Evolutionary conservation across 2,329 filamentous ascomycete genomes (phyloP).

Genomic region (Claviceps arundinis): DNA sequence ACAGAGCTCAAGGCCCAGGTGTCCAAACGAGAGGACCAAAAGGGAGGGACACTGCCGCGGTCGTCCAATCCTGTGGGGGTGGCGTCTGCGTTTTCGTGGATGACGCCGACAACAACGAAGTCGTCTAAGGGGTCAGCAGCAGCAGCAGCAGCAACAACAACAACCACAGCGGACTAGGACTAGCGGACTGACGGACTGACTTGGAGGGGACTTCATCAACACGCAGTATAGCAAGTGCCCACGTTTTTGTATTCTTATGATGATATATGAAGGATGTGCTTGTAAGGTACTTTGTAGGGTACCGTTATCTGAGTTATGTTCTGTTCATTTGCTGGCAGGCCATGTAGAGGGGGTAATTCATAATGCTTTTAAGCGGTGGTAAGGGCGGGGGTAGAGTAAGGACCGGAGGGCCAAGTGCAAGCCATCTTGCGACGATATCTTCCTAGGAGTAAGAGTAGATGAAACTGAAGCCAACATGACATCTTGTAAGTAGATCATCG

Average conservation of each 20-base stretch:
- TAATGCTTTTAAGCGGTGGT: background rate
- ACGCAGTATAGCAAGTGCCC: background rate
- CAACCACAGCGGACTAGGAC: background rate
- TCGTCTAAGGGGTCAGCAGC: conserved; percentile 21
- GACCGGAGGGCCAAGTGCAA: too few relatives aligned
- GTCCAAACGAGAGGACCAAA: conserved; percentile 22
- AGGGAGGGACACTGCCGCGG: conserved; percentile 32
- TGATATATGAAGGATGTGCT: background rate
- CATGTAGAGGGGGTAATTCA: background rate
- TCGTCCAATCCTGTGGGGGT: conserved; percentile 75
- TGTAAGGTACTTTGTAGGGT: background rate
- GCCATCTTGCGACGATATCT: too few relatives aligned
- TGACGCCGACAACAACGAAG: conserved; percentile 43
- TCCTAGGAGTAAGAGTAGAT: too few relatives aligned
- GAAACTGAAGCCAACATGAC: too few relatives aligned
- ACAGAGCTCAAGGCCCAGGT: conserved; percentile 23
- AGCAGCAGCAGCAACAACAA: conserved; percentile 9
- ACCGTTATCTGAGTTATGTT: background rate
- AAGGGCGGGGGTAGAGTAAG: too few relatives aligned
- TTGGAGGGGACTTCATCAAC: background rate
- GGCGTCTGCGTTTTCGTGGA: conserved; percentile 90
- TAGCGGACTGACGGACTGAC: background rate
- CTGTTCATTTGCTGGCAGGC: background rate
- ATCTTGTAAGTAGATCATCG: too few relatives aligned
- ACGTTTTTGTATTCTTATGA: background rate